Percentiles rank a stretch among this genome's conserved stretches.
Conservation (phyloP, 768 basidiomycete species). For the Tulasnella sp. region DNA sequence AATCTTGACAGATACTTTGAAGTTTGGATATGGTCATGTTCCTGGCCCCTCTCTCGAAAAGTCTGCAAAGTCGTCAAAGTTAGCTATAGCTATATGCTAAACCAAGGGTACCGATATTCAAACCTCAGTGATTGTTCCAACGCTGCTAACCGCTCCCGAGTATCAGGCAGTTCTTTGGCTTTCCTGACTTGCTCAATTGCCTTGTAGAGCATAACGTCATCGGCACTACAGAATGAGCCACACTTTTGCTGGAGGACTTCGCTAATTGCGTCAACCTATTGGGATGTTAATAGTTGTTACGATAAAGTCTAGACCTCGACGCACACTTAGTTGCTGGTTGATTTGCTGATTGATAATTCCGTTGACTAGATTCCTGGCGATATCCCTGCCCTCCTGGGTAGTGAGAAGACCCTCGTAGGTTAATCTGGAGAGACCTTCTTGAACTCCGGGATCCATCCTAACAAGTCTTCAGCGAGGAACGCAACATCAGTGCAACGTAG, state of each 20-base stretch:
- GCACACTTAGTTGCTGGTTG: slow-evolving; percentile 85
- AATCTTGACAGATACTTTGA: slow-evolving; percentile 78
- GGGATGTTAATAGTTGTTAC: not conserved
- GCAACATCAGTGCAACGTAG: too few species aligned
- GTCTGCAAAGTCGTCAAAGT: slow-evolving; percentile 31
- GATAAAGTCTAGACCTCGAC: slow-evolving; percentile 24
- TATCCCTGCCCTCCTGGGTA: slow-evolving; percentile 69
- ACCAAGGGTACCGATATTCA: not conserved
- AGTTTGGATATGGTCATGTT: slow-evolving; percentile 75
- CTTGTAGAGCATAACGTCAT: slow-evolving; percentile 97
- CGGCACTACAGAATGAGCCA: slow-evolving; percentile 94
- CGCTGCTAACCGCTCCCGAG: slow-evolving; percentile 60
- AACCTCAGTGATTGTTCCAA: slow-evolving; percentile 75
- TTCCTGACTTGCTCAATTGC: slow-evolving; percentile 78
- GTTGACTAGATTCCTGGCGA: slow-evolving; percentile 81
- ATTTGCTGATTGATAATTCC: slow-evolving; percentile 97
- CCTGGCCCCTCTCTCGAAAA: slow-evolving; percentile 80
- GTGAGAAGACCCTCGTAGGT: slow-evolving; percentile 84
- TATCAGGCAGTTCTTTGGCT: slow-evolving; percentile 68
- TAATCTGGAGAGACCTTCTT: slow-evolving; percentile 51
- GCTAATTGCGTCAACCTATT: slow-evolving; percentile 88
- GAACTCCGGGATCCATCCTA: slow-evolving; percentile 62
- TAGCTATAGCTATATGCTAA: not conserved
- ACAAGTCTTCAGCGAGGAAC: slow-evolving; percentile 11
- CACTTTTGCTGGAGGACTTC: slow-evolving; percentile 89